Evolutionary conservation across 148 eudicot genomes (phyloP), one percentile per base, ranked within the genome.

Genomic region (Cornus florida): DNA sequence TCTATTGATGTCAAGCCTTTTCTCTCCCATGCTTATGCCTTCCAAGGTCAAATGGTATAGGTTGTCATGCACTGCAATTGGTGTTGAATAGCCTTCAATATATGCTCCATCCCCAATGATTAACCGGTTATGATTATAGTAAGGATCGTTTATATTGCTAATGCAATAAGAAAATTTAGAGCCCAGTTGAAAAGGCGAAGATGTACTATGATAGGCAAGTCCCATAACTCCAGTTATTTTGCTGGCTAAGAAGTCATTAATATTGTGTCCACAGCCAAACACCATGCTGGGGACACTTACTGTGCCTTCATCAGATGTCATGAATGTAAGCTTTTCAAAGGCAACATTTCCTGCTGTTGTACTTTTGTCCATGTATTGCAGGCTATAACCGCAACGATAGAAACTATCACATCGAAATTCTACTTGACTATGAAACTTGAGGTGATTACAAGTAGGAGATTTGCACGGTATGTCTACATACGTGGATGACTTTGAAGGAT

Each of bases 1-100:
- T 53, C 0, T 28, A 69, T 78, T 8, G 74, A 75, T 28, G 28
- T 28, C 28, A 28, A 28, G 28, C 28, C 28, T 28, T 28, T 28
- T 28, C 28, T 28, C 28, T 5, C 88, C 86, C 2, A 83, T 57
- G 48, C 72, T 80, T 8, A 81, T 86, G 31, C 82, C 84, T 81
- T 75, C 80, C 1, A 83, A 0, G 31, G 46, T 77, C 17, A 86
- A 33, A 13, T 74, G 43, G 46, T 78, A 83, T 5, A 6, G 19
- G 1, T 4, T 65, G 2, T 39, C 0, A 39, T 2, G 7, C 43
- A 39, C 43, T 39, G 7, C 7, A 39, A 81, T 20, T 14, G 79
- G 83, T 1, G 83, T 81, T 0, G 79, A 75, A 59, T 57, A 7
- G 19, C 79, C 83, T 70, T 81, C 41, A n/a, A 81, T 3, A 14